Evolutionary conservation across 306 rosid genomes (phyloP).

Genomic region (Vachellia collinsii): DNA sequence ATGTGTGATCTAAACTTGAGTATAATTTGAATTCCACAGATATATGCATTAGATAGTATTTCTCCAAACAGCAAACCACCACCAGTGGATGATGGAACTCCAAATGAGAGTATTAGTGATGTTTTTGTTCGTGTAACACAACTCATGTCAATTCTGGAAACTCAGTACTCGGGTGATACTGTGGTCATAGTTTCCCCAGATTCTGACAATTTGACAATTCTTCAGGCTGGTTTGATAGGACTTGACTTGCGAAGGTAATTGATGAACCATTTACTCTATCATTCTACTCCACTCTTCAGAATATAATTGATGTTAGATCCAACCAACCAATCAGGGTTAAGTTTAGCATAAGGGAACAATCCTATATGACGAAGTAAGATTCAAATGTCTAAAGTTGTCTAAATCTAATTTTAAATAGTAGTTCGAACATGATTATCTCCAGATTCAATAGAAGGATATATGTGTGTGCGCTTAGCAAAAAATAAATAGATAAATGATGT

Average conservation of each 20-base stretch:
- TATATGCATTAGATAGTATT: constrained; percentile 74
- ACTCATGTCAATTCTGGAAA: constrained; percentile 95
- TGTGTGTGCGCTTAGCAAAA: too few species aligned
- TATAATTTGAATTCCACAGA: constrained; percentile 46
- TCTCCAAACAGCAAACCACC: constrained; percentile 80
- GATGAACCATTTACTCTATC: background rate
- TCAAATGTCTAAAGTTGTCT: too few species aligned
- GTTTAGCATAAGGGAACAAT: too few species aligned
- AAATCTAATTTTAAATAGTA: too few species aligned
- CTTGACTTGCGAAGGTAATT: constrained; percentile 82
- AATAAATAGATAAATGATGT: too few species aligned
- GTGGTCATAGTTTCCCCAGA: constrained; percentile 89
- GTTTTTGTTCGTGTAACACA: constrained; percentile 89
- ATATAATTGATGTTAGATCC: background rate
- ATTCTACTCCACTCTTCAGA: background rate
- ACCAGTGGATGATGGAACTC: constrained; percentile 80
- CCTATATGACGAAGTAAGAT: too few species aligned
- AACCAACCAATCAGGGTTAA: too few species aligned
- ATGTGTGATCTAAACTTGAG: background rate
- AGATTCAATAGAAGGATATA: too few species aligned
- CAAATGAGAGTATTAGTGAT: constrained; percentile 90
- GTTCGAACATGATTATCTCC: too few species aligned
- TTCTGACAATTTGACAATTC: constrained; percentile 85
- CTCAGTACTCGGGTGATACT: constrained; percentile 80
- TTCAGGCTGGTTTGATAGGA: constrained; percentile 86